Conservation (phyloP, 2,329 filamentous ascomycete species). For the Trichoderma gracile region DNA sequence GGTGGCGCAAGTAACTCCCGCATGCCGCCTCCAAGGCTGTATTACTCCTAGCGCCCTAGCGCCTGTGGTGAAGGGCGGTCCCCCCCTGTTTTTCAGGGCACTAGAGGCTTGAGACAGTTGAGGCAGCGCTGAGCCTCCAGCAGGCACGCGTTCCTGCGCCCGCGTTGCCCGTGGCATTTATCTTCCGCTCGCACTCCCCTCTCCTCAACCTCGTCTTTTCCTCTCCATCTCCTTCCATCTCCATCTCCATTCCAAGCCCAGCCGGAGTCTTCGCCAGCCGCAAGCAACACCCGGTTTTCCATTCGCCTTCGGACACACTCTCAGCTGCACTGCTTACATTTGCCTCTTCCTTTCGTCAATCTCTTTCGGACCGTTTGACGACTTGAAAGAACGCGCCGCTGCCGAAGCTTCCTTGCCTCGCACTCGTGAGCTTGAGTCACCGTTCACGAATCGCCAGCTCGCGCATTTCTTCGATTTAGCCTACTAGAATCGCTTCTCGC, state of each 20-base stretch:
- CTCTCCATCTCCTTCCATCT: not conserved
- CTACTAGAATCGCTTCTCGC: constrained; percentile 17
- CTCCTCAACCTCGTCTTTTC: constrained; percentile 13
- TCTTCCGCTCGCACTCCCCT: constrained; percentile 16
- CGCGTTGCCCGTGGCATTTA: constrained; percentile 16
- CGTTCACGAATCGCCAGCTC: constrained; percentile 2
- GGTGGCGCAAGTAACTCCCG: not conserved
- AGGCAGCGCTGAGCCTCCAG: constrained; percentile 15
- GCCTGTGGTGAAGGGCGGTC: not conserved
- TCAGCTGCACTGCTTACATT: not conserved
- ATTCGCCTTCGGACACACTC: not conserved
- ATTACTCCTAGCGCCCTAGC: not conserved
- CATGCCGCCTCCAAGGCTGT: not conserved
- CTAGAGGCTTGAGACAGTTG: constrained; percentile 9
- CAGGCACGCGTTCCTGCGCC: constrained; percentile 26
- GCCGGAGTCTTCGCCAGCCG: not conserved
- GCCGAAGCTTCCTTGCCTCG: constrained; percentile 7
- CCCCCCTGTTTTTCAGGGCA: constrained; percentile 3
- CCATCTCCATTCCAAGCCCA: constrained; percentile 15
- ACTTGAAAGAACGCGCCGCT: constrained; percentile 9
- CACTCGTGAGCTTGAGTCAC: constrained; percentile 5
- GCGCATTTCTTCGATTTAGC: constrained; percentile 20
- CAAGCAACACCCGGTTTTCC: not conserved
- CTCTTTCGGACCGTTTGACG: not conserved
- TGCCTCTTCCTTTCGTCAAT: not conserved